These are phyloP conservation scores for Haberlea rhodopensis DNA, from an alignment of 257 asterid species.

Conservation along the genomic window DNA sequence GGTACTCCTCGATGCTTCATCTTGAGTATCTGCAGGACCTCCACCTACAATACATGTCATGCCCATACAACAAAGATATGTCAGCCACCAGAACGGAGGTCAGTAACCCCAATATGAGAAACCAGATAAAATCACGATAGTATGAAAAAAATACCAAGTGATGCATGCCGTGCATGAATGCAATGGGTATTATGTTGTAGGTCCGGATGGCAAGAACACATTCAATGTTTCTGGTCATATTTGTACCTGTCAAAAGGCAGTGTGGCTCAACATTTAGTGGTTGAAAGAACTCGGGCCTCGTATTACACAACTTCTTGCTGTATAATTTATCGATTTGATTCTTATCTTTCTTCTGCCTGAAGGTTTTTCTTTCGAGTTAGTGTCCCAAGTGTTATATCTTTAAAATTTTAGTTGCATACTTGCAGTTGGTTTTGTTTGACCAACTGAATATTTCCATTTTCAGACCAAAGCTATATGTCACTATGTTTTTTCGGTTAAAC, in stretches of 20 bases:
- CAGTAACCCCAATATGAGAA: no score
- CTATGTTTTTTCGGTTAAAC: neutral
- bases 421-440: neutral
- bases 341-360: neutral
- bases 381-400: neutral
- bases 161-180: no score
- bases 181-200: slow-evolving; percentile 42
- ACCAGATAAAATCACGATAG: no score
- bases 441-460: neutral
- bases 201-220: slow-evolving; percentile 44
- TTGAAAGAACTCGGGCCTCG: neutral
- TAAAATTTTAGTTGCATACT: neutral
- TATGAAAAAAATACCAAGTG: no score
- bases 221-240: slow-evolving; percentile 34
- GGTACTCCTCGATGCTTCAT: no score
- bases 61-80: no score
- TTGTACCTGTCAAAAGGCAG: slow-evolving; percentile 50
- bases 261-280: slow-evolving; percentile 50
- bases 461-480: neutral
- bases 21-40: no score
- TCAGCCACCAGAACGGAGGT: no score
- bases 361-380: neutral
- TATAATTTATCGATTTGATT: neutral
- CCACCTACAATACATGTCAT: no score
- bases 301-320: neutral